Evolutionary conservation across 495 filamentous ascomycete species (phyloP).

Genomic region (Xylaria intraflava): DNA sequence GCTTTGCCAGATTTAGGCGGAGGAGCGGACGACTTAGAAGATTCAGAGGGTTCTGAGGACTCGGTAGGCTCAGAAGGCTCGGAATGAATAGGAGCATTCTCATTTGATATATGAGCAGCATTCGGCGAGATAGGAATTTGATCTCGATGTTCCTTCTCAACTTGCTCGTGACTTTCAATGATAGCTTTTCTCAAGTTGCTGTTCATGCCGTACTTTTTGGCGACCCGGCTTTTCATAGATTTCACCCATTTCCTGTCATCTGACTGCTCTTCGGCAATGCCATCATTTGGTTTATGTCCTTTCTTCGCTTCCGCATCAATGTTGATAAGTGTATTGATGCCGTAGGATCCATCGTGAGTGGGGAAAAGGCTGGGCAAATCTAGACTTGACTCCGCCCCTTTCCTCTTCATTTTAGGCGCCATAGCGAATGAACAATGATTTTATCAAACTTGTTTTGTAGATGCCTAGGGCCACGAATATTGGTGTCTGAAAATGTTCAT

Average conservation of each 20-base stretch:
- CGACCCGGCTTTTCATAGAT: not conserved
- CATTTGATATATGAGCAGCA: not conserved
- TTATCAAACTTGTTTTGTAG: not conserved
- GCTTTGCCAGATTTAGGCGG: too few species aligned
- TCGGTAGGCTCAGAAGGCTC: not conserved
- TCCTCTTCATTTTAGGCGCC: conserved; percentile 8
- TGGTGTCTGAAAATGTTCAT: not conserved
- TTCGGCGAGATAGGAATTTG: not conserved
- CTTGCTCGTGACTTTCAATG: conserved; percentile 13
- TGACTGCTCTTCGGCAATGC: conserved; percentile 13
- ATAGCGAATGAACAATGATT: not conserved
- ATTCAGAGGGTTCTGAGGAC: not conserved
- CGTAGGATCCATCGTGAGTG: conserved; percentile 26
- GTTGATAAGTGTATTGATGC: conserved; percentile 23
- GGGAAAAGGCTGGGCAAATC: conserved; percentile 22
- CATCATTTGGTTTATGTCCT: conserved; percentile 9
- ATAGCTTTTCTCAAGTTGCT: conserved; percentile 16
- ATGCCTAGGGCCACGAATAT: not conserved
- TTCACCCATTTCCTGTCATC: conserved; percentile 14
- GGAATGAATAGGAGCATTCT: not conserved
- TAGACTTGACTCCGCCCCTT: conserved; percentile 9
- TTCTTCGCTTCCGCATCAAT: conserved; percentile 3
- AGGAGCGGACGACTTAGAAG: not conserved
- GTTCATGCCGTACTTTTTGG: conserved; percentile 15
- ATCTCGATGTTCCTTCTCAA: conserved; percentile 8